phyloP scores from a whole-genome alignment of 805 yeast genomes.

The Wickerhamiella australiensis region DNA sequence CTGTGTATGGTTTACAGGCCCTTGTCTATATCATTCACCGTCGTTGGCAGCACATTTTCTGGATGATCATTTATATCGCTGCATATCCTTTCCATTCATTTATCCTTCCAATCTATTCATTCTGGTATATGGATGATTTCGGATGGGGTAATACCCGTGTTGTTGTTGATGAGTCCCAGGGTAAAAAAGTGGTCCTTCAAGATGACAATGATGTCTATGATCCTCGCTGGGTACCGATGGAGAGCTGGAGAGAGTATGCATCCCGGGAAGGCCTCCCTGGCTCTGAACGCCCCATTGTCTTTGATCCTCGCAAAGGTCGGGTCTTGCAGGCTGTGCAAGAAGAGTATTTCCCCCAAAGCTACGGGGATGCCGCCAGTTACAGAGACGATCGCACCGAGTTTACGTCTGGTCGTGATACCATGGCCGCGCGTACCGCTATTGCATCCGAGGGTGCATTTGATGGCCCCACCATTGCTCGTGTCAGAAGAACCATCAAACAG shows the following conservation, averaged over 20 bases:
- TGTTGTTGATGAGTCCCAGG: conserved; percentile 42
- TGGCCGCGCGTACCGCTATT: background rate
- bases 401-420: background rate
- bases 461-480: conserved; percentile 22
- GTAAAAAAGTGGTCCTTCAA: conserved; percentile 33
- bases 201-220: conserved; percentile 30
- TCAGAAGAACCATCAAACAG: conserved; percentile 25
- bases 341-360: conserved; percentile 7
- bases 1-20: conserved; percentile 50
- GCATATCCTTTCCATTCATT: conserved; percentile 55
- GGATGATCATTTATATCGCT: conserved; percentile 44
- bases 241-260: conserved; percentile 32
- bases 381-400: background rate
- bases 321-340: conserved; percentile 22
- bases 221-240: conserved; percentile 29
- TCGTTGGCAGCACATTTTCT: conserved; percentile 38
- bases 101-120: conserved; percentile 46
- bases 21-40: conserved; percentile 38
- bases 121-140: conserved; percentile 55
- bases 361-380: background rate
- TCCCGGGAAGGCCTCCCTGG: conserved; percentile 30
- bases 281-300: conserved; percentile 27
- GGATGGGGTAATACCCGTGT: conserved; percentile 55
- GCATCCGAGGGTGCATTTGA: conserved; percentile 18
- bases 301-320: conserved; percentile 28